Conservation (phyloP, 768 basidiomycete species). For the Coprinopsis sp. region DNA sequence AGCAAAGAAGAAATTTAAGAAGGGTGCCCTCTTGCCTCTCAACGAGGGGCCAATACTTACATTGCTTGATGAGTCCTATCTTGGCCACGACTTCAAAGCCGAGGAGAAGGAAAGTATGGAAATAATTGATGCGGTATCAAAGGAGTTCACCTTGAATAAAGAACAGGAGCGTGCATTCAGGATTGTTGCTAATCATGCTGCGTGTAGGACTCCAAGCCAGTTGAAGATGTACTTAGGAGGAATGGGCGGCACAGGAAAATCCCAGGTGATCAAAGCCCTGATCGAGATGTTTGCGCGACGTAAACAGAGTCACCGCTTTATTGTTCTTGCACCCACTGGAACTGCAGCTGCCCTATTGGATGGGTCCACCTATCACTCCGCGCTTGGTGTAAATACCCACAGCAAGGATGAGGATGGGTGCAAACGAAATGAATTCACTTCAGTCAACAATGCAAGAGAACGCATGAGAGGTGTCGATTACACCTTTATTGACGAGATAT, state of each 20-base stretch:
- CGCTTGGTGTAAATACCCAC: neutral
- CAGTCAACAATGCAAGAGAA: no score
- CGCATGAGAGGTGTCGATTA: neutral
- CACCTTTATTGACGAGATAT: conserved; percentile 3
- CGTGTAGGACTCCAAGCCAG: conserved; percentile 1
- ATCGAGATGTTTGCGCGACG: conserved; percentile 19
- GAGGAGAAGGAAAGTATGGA: no score
- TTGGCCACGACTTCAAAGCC: no score
- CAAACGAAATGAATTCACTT: no score
- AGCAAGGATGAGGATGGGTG: neutral
- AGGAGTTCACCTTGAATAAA: no score
- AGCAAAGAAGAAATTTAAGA: no score
- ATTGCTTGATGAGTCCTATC: no score
- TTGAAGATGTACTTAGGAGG: conserved; percentile 17
- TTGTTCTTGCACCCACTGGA: conserved; percentile 25
- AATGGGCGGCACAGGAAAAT: conserved; percentile 16
- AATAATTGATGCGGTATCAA: no score
- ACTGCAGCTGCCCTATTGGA: conserved; percentile 21
- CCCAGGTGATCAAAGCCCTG: conserved; percentile 17
- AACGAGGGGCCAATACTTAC: no score
- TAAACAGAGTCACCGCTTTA: conserved; percentile 22
- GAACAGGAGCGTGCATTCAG: conserved; percentile 20
- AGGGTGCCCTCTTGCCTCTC: no score
- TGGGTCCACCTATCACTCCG: conserved; percentile 24
- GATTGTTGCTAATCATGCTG: conserved; percentile 23